Percentiles rank a stretch among this genome's conserved stretches.
These are phyloP conservation scores for Phytopythium chamaehyphon DNA, from an alignment of 352 stramenopile genomes.

Conservation along the genomic window DNA sequence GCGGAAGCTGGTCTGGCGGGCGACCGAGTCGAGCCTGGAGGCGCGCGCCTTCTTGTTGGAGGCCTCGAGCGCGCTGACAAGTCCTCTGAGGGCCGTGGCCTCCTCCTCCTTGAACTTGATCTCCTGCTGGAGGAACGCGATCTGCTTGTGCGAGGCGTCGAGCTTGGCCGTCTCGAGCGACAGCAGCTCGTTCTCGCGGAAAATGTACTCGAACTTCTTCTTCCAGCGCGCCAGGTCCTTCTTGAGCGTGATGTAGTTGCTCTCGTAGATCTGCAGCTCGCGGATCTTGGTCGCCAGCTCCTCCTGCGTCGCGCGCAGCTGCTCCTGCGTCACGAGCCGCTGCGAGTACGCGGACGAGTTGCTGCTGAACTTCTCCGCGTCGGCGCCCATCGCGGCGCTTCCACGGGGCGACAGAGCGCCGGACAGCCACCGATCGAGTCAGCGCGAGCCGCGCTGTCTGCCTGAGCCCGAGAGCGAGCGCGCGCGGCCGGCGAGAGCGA, in stretches of 20 bases:
- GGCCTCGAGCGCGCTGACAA: conserved; percentile 71
- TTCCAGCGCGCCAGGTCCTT: conserved; percentile 80
- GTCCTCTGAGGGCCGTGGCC: conserved; percentile 56
- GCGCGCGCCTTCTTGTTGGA: conserved; percentile 81
- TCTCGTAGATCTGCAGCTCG: conserved; percentile 81
- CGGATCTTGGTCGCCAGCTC: conserved; percentile 73
- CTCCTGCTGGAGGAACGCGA: conserved; percentile 79
- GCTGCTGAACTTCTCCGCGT: conserved; percentile 40
- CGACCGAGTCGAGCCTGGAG: conserved; percentile 52
- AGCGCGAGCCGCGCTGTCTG: too few relatives aligned
- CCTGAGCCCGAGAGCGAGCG: too few relatives aligned
- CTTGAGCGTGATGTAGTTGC: conserved; percentile 73
- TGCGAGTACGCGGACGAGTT: conserved; percentile 66
- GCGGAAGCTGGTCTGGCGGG: conserved; percentile 22
- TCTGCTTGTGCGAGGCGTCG: conserved; percentile 79
- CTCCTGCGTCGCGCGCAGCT: conserved; percentile 73
- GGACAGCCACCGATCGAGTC: background rate
- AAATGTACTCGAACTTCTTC: conserved; percentile 87
- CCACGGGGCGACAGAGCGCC: background rate
- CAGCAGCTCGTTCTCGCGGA: conserved; percentile 82
- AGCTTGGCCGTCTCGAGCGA: conserved; percentile 82
- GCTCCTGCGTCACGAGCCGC: conserved; percentile 50
- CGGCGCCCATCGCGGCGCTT: conserved; percentile 10
- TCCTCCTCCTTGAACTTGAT: conserved; percentile 86
- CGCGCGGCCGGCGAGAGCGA: too few relatives aligned